Evolutionary conservation across 139 green algal species (phyloP).

Genomic region (Pleodorina starrii): DNA sequence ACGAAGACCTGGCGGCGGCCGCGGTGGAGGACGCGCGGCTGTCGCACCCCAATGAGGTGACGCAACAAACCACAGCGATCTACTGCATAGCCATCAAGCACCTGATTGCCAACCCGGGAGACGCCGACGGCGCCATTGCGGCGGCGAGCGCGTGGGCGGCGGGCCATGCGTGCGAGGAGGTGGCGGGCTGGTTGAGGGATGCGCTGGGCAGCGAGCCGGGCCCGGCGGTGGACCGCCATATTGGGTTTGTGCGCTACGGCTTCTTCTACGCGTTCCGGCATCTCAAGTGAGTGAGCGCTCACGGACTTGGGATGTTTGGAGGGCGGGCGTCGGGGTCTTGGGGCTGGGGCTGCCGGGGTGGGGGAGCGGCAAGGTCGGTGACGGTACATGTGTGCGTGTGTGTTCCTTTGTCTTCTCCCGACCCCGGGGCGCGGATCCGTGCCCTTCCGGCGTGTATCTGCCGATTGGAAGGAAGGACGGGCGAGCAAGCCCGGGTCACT

Average conservation of each 20-base stretch:
- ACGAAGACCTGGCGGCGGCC: slow-evolving; percentile 20
- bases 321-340: too few species aligned
- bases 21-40: slow-evolving; percentile 51
- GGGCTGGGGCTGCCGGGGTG: too few species aligned
- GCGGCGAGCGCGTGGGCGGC: slow-evolving; percentile 52
- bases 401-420: too few species aligned
- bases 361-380: too few species aligned
- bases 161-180: slow-evolving; percentile 16
- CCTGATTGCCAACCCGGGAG: slow-evolving; percentile 58
- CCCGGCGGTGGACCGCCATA: not conserved
- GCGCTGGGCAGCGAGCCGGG: slow-evolving; percentile 6
- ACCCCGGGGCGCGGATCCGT: too few species aligned
- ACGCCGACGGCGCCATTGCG: slow-evolving; percentile 53
- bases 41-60: slow-evolving; percentile 57
- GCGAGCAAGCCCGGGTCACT: too few species aligned
- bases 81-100: slow-evolving; percentile 67
- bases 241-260: slow-evolving; percentile 62
- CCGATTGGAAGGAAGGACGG: too few species aligned
- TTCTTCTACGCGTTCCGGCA: slow-evolving; percentile 64
- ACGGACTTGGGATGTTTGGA: too few species aligned
- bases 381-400: too few species aligned
- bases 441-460: too few species aligned
- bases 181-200: slow-evolving; percentile 51
- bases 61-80: slow-evolving; percentile 60
- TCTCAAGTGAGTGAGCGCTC: slow-evolving; percentile 39